Evolutionary conservation across 139 green algal species (phyloP), one percentile per base, ranked within the genome.

Genomic region (Mesotaenium endlicherianum): DNA sequence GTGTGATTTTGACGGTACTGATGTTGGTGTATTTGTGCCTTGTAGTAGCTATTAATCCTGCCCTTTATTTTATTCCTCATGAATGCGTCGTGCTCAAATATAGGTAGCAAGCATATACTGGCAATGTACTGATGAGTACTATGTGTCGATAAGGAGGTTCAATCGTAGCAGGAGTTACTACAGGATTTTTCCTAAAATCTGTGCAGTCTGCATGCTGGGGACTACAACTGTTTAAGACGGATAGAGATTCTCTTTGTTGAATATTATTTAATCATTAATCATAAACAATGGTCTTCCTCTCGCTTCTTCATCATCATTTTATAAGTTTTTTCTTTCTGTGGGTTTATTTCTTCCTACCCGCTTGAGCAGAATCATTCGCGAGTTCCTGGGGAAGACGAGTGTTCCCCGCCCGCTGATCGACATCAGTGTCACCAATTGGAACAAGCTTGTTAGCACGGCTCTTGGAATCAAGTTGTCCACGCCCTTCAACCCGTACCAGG

Each of bases 301-400:
- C 26, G 53, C 26, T 34, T 26, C 26, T 34, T 64, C 26, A 34
- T 34, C 20, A 64, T 34, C 26, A 20, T 64, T 64, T 64, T 64
- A 26, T 64, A 26, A 64, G 26, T 26, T 64, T 20, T 64, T 64
- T 26, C 26, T 64, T 64, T 34, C 26, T 64, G 26, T 34, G 20
- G 53, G 53, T 64, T 64, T 64, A 14, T 31, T 75, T 75, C 17
- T 16, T 78, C 34, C 11, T 49, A 6, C 49, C 3, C 6, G 70
- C 70, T 3, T 69, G 14, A 64, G 70, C 70, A 78, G 70, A 55
- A 49, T 49, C n/a, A 78, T 78, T 53, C 70, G 70, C 20, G 5
- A 78, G 47, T 78, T 78, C 49, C 49, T 78, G 38, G 70, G 70
- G 4, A 45, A 45, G 47, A 49, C 39, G 34, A 31, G 30, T 8